Base-by-base conservation (phyloP, 495 filamentous ascomycete species). In the Daldinia loculata region DNA sequence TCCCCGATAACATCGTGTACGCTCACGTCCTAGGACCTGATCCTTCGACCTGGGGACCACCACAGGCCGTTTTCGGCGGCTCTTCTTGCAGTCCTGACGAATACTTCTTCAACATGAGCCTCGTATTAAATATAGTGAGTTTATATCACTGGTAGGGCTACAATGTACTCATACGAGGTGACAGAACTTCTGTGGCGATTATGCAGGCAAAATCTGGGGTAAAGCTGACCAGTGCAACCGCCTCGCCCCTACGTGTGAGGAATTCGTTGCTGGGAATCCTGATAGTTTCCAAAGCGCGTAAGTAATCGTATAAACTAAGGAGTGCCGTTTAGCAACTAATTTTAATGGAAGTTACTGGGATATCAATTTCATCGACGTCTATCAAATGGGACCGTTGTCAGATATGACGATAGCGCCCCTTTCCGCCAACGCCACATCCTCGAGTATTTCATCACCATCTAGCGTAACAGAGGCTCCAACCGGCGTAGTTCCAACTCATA, bases 161-260 rank as follows among this genome's bases (percentile, higher is more conserved):
- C 48, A 3, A 11, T 43, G 59, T 75, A 30, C 22, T 73, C 29
- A 63, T 32, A 43, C 19, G 15, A 11, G 11, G 9, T 34, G 2
- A 17, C n/a, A 77, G 75, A 77, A 77, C 7, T 96, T 97, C 81
- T 98, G 95, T 79, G 95, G 95, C 50, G 90, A 93, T 66, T 97
- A 92, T 88, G 94, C 93, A 22, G 94, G 92, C 41, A 82, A 85
- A 34, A 84, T 88, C 29, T 90, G 87, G 87, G 62, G 58, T 5
- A 17, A 57, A 4, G 72, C 81, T 45, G 30, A 68, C 39, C 74
- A 77, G 53, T 88, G 86, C 67, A 67, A 72, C 51, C 67, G 71
- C 52, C 76, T 80, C 17, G 86, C 83, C 7, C 61, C 78, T 14
- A 89, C 84, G 39, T 94, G 92, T 67, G 77, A 85, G 56, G 84